Conservation (phyloP, 768 basidiomycete genomes). For the Amanita exitialis region DNA sequence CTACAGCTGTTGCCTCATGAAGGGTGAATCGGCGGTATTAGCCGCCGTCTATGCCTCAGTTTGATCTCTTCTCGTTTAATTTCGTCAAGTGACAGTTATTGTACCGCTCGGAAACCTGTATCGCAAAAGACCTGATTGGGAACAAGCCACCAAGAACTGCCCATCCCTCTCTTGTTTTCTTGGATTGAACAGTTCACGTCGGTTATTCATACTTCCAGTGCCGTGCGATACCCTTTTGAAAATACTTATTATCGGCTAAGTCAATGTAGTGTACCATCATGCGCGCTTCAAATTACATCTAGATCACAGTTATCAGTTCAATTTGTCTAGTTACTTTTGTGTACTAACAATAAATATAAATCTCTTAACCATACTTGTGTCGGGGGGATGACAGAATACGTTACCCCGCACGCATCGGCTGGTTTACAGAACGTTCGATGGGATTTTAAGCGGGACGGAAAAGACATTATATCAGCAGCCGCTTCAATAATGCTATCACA, state of each 20-base stretch:
- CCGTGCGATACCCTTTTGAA: conserved; percentile 2
- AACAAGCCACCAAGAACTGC: not conserved
- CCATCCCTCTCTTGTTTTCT: not conserved
- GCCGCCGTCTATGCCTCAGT: not conserved
- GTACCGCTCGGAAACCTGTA: conserved; percentile 3
- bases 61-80: conserved; percentile 3
- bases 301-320: not conserved
- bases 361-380: not conserved
- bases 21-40: conserved; percentile 4
- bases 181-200: conserved; percentile 1
- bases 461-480: not conserved
- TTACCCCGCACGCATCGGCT: not conserved
- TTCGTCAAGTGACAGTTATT: not conserved
- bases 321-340: not conserved
- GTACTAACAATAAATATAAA: conserved; percentile 2
- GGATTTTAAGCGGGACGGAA: not conserved
- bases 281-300: conserved; percentile 1
- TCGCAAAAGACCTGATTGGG: conserved; percentile 1
- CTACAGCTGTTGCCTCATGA: conserved; percentile 14
- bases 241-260: conserved; percentile 3
- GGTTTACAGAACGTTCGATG: not conserved
- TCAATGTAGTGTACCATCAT: conserved; percentile 8
- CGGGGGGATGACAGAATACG: not conserved
- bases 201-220: not conserved
- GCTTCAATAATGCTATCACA: not conserved